Conservation (phyloP, 345 rosid species). For the Xanthoceras sorbifolium region DNA sequence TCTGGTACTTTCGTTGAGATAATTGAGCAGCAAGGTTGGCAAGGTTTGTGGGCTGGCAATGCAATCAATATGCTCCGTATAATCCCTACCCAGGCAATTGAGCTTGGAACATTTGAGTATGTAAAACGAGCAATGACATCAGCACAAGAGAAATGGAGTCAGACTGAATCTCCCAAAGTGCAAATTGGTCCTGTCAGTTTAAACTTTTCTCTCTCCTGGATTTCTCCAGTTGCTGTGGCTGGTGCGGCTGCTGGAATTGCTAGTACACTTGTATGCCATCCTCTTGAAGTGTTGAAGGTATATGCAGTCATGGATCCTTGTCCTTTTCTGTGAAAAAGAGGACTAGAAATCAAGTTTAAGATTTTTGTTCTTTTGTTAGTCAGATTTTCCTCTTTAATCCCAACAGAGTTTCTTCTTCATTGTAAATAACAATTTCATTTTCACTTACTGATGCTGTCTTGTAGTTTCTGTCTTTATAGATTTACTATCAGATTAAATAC, state of each 20-base stretch:
- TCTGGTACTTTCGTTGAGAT: constrained; percentile 89
- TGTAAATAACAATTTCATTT: background rate
- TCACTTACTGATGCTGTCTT: background rate
- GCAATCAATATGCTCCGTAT: constrained; percentile 91
- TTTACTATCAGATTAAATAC: background rate
- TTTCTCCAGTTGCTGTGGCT: constrained; percentile 90
- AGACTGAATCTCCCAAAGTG: constrained; percentile 50
- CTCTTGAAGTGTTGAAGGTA: constrained; percentile 99
- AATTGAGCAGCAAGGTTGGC: constrained; percentile 93
- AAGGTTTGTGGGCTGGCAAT: constrained; percentile 98
- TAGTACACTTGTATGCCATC: constrained; percentile 93
- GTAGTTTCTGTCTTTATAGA: background rate
- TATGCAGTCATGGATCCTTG: background rate
- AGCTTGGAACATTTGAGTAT: constrained; percentile 88
- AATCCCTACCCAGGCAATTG: constrained; percentile 95
- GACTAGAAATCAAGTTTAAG: constrained; percentile 1
- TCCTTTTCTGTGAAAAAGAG: background rate
- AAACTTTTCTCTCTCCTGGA: constrained; percentile 71
- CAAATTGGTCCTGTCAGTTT: constrained; percentile 66
- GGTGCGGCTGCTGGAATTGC: constrained; percentile 97
- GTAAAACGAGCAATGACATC: constrained; percentile 85
- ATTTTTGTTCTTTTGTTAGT: background rate
- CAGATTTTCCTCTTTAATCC: background rate
- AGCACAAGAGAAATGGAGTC: constrained; percentile 66
- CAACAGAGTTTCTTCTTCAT: background rate